Percentiles rank a stretch among this genome's conserved stretches.
Evolutionary conservation across 768 basidiomycete genomes (phyloP).

Genomic region (Rubroboletus pulcherrimus): DNA sequence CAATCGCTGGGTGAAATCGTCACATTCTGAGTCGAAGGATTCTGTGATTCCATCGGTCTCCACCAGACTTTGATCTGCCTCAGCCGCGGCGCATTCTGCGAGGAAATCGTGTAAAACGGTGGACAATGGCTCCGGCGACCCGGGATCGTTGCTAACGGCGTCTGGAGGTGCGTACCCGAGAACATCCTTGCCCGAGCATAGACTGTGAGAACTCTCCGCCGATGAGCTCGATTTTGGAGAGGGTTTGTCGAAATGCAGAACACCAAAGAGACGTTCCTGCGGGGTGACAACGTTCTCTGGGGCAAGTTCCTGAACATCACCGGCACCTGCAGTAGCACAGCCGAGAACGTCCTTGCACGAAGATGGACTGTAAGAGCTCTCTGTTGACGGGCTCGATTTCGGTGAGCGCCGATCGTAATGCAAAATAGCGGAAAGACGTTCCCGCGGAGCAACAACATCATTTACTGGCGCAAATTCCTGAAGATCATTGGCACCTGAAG

Average conservation of each 20-base stretch:
- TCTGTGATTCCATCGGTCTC: background rate
- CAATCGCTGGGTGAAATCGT: constrained; percentile 6
- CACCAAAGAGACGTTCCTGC: background rate
- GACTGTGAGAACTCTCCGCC: background rate
- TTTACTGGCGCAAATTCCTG: background rate
- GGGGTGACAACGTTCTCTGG: background rate
- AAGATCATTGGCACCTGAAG: background rate
- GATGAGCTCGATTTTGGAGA: background rate
- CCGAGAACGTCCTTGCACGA: background rate
- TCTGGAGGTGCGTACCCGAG: background rate
- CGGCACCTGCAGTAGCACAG: background rate
- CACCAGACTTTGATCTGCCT: background rate
- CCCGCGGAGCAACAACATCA: background rate
- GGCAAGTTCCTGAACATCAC: background rate
- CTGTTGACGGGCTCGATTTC: background rate
- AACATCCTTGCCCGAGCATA: background rate
- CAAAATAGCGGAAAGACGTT: background rate
- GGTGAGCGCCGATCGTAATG: background rate
- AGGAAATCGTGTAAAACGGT: background rate
- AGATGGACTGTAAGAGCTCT: background rate
- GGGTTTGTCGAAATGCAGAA: background rate
- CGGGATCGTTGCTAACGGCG: background rate
- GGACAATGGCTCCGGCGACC: background rate
- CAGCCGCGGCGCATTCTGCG: background rate
- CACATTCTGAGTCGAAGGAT: background rate